A percentile compares a stretch with the other conserved stretches of the same genome.
These are phyloP conservation scores for Starmerella apicola DNA, from an alignment of 805 yeast genomes.

Conservation along the genomic window DNA sequence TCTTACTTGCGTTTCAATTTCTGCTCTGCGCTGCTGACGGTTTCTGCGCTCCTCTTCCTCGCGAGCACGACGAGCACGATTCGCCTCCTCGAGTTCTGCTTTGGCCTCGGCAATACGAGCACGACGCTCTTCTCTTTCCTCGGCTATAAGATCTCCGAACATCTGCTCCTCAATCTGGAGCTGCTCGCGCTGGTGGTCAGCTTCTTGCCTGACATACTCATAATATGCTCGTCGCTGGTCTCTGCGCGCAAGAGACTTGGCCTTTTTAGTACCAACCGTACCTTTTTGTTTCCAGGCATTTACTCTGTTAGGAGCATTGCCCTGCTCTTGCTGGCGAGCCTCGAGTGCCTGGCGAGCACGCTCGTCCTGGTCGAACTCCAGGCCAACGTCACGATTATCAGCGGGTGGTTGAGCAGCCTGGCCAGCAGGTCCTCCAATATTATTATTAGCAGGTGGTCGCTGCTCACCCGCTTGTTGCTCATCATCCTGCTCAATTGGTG, in stretches of 20 bases:
- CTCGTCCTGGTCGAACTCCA: constrained; percentile 12
- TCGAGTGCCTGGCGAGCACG: constrained; percentile 18
- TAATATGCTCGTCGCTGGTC: constrained; percentile 27
- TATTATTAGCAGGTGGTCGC: background rate
- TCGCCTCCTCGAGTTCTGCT: constrained; percentile 18
- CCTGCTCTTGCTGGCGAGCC: constrained; percentile 14
- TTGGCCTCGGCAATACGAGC: constrained; percentile 18
- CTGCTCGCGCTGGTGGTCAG: constrained; percentile 21
- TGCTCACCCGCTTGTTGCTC: background rate
- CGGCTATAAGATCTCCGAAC: constrained; percentile 27
- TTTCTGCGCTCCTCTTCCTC: constrained; percentile 18
- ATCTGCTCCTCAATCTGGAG: constrained; percentile 21
- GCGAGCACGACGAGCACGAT: constrained; percentile 13
- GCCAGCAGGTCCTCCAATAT: too few species aligned
- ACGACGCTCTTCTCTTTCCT: constrained; percentile 22
- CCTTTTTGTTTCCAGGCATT: constrained; percentile 21
- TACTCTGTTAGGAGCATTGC: constrained; percentile 15
- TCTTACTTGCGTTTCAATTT: constrained; percentile 11
- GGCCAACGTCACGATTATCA: constrained; percentile 16
- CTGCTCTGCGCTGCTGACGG: constrained; percentile 12
- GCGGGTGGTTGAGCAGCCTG: too few species aligned
- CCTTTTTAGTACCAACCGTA: constrained; percentile 27
- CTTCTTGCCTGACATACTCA: constrained; percentile 26
- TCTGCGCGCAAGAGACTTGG: constrained; percentile 25
- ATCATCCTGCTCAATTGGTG: background rate